Conservation (phyloP, 2,329 filamentous ascomycete species). For the Diaporthe ampelina region DNA sequence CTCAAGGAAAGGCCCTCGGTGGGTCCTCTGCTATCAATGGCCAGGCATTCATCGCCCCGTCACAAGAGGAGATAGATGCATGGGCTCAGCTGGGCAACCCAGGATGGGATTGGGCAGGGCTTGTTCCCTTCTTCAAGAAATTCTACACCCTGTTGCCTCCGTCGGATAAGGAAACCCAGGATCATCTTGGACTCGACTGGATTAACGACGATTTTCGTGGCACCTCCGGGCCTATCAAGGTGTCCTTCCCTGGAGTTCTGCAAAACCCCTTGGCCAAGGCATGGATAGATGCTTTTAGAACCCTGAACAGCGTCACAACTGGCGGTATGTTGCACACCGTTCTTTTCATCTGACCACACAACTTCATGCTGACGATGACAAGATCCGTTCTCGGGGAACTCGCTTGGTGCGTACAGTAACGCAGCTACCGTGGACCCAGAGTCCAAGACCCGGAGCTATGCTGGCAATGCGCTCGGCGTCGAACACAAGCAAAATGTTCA, state of each 20-base stretch:
- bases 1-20: slow-evolving; percentile 44
- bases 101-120: slow-evolving; percentile 44
- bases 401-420: slow-evolving; percentile 46
- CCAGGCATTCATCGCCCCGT: slow-evolving; percentile 43
- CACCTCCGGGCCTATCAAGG: slow-evolving; percentile 44
- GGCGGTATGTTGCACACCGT: slow-evolving; percentile 41
- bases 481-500: slow-evolving; percentile 37
- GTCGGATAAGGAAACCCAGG: slow-evolving; percentile 39
- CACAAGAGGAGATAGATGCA: slow-evolving; percentile 42
- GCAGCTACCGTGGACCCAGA: slow-evolving; percentile 43
- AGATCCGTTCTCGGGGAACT: slow-evolving; percentile 46
- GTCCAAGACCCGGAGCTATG: slow-evolving; percentile 44
- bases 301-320: slow-evolving; percentile 43
- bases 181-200: slow-evolving; percentile 45
- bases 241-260: slow-evolving; percentile 44
- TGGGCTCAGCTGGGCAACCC: slow-evolving; percentile 45
- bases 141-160: slow-evolving; percentile 44
- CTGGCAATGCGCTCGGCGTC: slow-evolving; percentile 42
- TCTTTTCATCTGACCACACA: too few relatives aligned
- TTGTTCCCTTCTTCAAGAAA: slow-evolving; percentile 42
- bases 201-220: slow-evolving; percentile 43
- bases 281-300: slow-evolving; percentile 45
- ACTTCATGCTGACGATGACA: too few relatives aligned
- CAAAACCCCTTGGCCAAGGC: slow-evolving; percentile 45
- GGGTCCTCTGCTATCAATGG: slow-evolving; percentile 46